phyloP scores from a whole-genome alignment of 371 early-diverging fungal species.

The Mucor piriformis region DNA sequence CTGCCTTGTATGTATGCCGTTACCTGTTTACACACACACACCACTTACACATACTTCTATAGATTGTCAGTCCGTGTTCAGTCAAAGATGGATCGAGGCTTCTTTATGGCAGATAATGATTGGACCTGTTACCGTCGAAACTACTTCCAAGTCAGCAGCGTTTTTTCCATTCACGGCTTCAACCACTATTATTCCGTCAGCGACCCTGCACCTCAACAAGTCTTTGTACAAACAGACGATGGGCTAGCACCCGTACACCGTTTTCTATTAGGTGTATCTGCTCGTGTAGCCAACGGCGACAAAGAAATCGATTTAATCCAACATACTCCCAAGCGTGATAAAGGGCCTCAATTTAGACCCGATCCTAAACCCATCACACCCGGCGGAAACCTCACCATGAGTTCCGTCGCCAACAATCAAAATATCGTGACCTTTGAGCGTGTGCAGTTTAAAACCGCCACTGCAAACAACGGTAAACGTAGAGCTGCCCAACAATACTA shows the following conservation, averaged over 20 bases:
- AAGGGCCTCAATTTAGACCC: constrained; percentile 77
- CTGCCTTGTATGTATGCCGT: constrained; percentile 36
- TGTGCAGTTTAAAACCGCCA: constrained; percentile 87
- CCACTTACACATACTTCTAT: constrained; percentile 10
- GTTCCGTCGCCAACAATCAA: constrained; percentile 34
- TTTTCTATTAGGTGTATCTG: constrained; percentile 68
- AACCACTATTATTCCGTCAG: constrained; percentile 35
- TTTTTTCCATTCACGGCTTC: constrained; percentile 57
- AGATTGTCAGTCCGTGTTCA: constrained; percentile 47
- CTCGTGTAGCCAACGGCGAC: constrained; percentile 56
- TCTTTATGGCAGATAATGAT: constrained; percentile 69
- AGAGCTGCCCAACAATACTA: constrained; percentile 85
- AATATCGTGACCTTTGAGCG: constrained; percentile 76
- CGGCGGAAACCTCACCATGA: constrained; percentile 49
- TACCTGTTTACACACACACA: too few relatives aligned
- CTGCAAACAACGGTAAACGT: constrained; percentile 84
- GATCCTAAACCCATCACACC: constrained; percentile 53
- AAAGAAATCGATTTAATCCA: constrained; percentile 75
- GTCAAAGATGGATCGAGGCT: constrained; percentile 73
- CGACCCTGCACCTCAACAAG: constrained; percentile 39
- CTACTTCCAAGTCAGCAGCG: constrained; percentile 81
- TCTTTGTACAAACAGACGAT: constrained; percentile 39
- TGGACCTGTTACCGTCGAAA: constrained; percentile 93
- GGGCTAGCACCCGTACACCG: constrained; percentile 24
- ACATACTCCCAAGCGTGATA: constrained; percentile 87